Conservation (phyloP, 257 asterid species). For the Fraxinus pennsylvanica region DNA sequence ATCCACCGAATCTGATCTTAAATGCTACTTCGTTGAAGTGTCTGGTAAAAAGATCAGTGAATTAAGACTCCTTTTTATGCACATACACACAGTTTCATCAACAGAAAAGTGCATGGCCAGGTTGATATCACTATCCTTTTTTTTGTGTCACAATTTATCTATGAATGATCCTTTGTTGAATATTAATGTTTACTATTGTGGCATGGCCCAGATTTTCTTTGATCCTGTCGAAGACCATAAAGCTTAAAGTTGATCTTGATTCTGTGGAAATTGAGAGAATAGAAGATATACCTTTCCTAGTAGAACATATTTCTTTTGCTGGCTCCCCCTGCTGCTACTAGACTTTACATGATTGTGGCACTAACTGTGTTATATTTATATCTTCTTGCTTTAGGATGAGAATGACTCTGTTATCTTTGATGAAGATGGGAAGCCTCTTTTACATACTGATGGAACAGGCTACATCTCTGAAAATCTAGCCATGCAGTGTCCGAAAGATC, state of each 20-base stretch:
- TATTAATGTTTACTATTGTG: conserved; percentile 15
- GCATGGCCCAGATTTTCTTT: conserved; percentile 63
- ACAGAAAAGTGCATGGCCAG: conserved; percentile 83
- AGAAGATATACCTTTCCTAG: conserved; percentile 63
- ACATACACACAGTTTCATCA: conserved; percentile 60
- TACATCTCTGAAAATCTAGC: conserved; percentile 81
- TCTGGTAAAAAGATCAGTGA: conserved; percentile 41
- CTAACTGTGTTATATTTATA: conserved; percentile 5
- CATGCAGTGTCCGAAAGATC: conserved; percentile 58
- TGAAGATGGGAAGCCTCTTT: conserved; percentile 58
- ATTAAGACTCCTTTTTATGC: conserved; percentile 77
- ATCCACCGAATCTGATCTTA: conserved; percentile 29
- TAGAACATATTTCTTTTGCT: conserved; percentile 30
- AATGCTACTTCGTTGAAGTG: conserved; percentile 61
- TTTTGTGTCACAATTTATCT: neutral
- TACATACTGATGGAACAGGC: conserved; percentile 93
- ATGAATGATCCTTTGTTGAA: neutral
- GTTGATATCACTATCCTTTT: conserved; percentile 32
- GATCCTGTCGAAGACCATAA: conserved; percentile 69
- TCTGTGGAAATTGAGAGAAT: conserved; percentile 46
- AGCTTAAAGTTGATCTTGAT: conserved; percentile 53
- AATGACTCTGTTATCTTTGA: conserved; percentile 38
- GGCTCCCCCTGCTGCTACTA: conserved; percentile 4
- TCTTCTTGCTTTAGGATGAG: conserved; percentile 47
- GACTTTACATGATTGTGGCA: conserved; percentile 1